These are phyloP conservation scores for Chlamydomonas applanata DNA, from an alignment of 139 green algal genomes.

Conservation along the genomic window DNA sequence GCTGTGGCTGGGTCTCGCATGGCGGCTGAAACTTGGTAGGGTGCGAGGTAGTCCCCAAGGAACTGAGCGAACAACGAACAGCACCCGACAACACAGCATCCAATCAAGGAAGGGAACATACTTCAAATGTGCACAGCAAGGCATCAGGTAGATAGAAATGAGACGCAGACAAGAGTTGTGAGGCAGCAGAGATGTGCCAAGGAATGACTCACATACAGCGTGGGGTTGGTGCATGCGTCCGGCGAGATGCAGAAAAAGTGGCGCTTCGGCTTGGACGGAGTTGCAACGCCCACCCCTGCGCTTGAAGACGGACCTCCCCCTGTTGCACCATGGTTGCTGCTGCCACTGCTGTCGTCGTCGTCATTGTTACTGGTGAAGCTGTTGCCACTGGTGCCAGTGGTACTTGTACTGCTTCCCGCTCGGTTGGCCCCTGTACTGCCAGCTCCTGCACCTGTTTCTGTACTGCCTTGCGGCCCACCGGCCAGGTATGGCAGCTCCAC, in stretches of 20 bases:
- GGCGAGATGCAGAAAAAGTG: conserved; percentile 51
- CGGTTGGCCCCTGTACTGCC: neutral
- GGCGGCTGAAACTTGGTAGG: no score
- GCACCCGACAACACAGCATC: no score
- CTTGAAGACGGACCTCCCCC: no score
- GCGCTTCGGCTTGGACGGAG: neutral
- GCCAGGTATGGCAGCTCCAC: neutral
- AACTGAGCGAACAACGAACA: no score
- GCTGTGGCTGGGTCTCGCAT: no score
- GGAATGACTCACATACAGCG: conserved; percentile 42
- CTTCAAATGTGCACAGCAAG: no score
- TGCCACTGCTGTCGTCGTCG: neutral
- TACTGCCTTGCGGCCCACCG: neutral
- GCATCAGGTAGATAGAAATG: no score
- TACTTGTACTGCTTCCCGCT: neutral
- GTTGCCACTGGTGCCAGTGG: neutral
- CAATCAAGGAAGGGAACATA: no score
- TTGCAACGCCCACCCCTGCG: neutral
- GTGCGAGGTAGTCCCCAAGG: no score
- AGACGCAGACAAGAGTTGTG: no score
- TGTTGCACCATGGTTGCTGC: neutral
- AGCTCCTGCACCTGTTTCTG: neutral
- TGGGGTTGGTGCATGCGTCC: conserved; percentile 62
- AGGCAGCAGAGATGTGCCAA: no score
- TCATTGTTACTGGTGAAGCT: neutral